Conservation (phyloP, 768 basidiomycete species). For the Rhodotorula diobovata region DNA sequence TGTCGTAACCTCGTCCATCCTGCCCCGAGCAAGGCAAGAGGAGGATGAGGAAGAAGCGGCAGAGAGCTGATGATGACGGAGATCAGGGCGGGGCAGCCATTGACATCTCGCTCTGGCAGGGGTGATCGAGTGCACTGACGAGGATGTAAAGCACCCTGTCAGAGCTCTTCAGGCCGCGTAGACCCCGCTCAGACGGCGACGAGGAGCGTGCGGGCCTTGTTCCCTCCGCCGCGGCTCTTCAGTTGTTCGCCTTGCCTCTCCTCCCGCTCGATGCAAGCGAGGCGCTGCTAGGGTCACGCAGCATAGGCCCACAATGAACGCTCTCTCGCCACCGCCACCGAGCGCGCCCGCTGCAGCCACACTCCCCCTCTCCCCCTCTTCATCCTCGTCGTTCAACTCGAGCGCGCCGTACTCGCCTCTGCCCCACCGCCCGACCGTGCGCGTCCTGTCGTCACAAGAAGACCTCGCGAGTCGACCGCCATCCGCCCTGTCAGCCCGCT, state of each 20-base stretch:
- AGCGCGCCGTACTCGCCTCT: no score
- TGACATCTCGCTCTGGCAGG: not conserved
- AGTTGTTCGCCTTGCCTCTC: no score
- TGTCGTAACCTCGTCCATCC: slow-evolving; percentile 5
- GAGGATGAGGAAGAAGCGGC: not conserved
- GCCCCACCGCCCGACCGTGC: not conserved
- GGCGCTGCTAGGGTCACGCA: no score
- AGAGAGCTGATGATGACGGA: no score
- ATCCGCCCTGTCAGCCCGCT: not conserved
- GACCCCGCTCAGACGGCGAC: no score
- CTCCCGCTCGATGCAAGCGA: not conserved
- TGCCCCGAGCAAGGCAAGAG: not conserved
- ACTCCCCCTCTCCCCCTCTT: not conserved
- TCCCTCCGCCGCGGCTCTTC: no score
- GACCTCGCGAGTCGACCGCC: slow-evolving; percentile 1
- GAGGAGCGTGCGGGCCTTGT: no score
- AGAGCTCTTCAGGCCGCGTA: no score
- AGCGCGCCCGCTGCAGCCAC: no score
- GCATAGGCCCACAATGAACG: not conserved
- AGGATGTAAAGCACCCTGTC: no score
- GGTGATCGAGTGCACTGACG: no score
- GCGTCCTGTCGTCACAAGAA: not conserved
- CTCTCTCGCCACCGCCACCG: not conserved
- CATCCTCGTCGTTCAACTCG: not conserved
- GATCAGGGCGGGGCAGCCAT: no score